Conservation (phyloP, 108 stramenopile species). For the Schizochytrium sp. region DNA sequence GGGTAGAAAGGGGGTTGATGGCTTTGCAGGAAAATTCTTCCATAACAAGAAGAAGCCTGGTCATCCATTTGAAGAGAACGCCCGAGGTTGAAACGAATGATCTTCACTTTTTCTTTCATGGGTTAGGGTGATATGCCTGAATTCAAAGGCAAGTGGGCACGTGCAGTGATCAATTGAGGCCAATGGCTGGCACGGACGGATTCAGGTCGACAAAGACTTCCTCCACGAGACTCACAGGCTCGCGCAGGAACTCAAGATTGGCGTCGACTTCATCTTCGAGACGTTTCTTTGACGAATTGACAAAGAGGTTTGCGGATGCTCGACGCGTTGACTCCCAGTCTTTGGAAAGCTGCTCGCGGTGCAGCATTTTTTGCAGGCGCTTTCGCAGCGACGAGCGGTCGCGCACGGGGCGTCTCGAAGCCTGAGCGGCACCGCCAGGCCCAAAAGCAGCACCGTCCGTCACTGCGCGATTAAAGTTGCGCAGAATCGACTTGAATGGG, state of each 20-base stretch:
- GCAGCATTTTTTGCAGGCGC: conserved; percentile 14
- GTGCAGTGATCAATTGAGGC: background rate
- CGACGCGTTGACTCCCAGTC: background rate
- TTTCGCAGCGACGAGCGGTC: background rate
- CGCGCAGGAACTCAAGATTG: background rate
- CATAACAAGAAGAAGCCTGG: too few species aligned
- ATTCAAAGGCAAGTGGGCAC: too few species aligned
- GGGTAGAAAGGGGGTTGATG: too few species aligned
- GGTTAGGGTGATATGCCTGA: too few species aligned
- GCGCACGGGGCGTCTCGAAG: background rate
- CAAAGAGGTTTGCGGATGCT: background rate
- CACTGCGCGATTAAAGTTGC: background rate
- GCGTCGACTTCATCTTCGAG: background rate
- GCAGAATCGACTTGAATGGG: background rate
- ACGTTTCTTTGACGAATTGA: background rate
- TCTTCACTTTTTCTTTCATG: too few species aligned
- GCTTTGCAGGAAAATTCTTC: too few species aligned
- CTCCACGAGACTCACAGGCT: background rate
- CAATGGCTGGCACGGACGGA: background rate
- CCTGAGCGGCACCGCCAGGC: background rate
- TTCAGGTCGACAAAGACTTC: background rate
- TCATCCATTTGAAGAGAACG: too few species aligned
- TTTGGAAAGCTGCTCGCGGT: background rate
- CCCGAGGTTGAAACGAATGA: too few species aligned
- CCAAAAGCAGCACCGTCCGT: background rate